Evolutionary conservation across 2,329 filamentous ascomycete species (phyloP), one percentile per base, ranked within the genome.

Genomic region (Acrodontium crateriforme): DNA sequence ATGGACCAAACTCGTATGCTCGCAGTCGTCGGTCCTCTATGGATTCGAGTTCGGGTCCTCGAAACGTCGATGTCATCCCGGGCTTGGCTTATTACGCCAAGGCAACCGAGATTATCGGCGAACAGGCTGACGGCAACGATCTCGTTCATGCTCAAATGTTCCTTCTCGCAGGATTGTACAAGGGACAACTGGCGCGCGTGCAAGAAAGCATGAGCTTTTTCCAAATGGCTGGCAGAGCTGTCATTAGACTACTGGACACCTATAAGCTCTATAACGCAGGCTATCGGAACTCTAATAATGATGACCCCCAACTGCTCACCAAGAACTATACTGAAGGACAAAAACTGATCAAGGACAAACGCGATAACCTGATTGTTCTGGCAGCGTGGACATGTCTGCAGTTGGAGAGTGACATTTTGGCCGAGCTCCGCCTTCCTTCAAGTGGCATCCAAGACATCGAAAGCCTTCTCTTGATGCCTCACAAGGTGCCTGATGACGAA

Each of bases 311-410:
- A 30, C 44, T 49, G 37, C 32, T 45, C 19, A 34, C 46, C 11
- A 30, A 38, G n/a, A n/a, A n/a, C n/a, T n/a, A n/a, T n/a, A n/a
- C n/a, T n/a, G n/a, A n/a, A n/a, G 41, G 40, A 9, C 41, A 46
- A 19, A 32, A 34, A 26, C 32, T 36, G 18, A 49, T 48, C 29
- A 48, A 47, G 29, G 45, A 49, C 29, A 51, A 48, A 30, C 45
- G 43, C 19, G 37, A 49, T 24, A 60, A 60, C 25, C 40, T 62
- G 22, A 55, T 63, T 14, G 54, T 62, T 31, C 49, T 91, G 42
- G 78, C 82, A 0, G 94, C 85, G 45, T 95, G 87, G 87, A 89
- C 85, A 6, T 92, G 82, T 49, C 60, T 94, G 37, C 87, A 95
- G 47, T 65, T 95, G 8, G 87, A 95, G 55, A 93, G 84, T 53